These are phyloP conservation scores for Ophiostoma fasciatum DNA, from an alignment of 2,329 filamentous ascomycete species.

Conservation along the genomic window DNA sequence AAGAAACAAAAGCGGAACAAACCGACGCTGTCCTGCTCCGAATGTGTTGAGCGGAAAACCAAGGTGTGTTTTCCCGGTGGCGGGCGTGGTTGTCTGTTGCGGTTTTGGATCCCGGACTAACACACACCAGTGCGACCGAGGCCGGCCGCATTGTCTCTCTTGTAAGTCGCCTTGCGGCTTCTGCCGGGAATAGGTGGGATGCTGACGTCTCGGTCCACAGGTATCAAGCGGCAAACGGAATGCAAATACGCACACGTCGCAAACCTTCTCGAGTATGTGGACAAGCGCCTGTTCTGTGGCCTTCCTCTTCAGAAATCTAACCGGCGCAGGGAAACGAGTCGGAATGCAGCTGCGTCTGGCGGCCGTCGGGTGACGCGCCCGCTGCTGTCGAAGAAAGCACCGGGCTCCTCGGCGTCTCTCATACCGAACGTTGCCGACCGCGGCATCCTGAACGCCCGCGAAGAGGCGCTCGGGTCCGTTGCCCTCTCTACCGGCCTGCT, in stretches of 20 bases:
- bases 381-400: constrained; percentile 33
- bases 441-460: constrained; percentile 30
- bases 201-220: constrained; percentile 5
- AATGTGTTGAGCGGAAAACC: constrained; percentile 71
- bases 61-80: too few relatives aligned
- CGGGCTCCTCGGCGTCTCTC: constrained; percentile 22
- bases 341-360: constrained; percentile 29
- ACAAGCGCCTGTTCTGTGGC: not conserved
- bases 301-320: not conserved
- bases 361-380: constrained; percentile 42
- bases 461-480: constrained; percentile 31
- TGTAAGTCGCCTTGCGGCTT: too few relatives aligned
- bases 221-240: constrained; percentile 57
- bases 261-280: constrained; percentile 56
- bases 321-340: constrained; percentile 36
- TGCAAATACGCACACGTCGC: constrained; percentile 66
- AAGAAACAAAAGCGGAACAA: constrained; percentile 79
- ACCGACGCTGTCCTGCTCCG: constrained; percentile 62
- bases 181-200: not conserved
- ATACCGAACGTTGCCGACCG: constrained; percentile 43
- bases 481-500: constrained; percentile 46
- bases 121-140: constrained; percentile 51
- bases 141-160: constrained; percentile 51
- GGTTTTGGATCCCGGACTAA: too few relatives aligned
- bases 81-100: too few relatives aligned